phyloP scores from a whole-genome alignment of 768 basidiomycete species.

The Boletus sp. region DNA sequence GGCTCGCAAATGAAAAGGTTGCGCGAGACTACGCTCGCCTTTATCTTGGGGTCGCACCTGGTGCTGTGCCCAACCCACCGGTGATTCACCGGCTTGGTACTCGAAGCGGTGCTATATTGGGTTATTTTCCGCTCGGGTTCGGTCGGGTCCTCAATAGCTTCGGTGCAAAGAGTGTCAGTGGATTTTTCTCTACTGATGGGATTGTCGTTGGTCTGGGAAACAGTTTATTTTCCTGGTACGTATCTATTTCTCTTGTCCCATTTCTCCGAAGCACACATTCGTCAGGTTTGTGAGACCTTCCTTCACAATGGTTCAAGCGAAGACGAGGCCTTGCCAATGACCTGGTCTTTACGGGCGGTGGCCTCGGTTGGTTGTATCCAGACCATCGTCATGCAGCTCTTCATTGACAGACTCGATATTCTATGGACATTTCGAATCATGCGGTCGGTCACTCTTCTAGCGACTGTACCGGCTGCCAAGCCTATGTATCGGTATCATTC shows the following conservation, averaged over 20 bases:
- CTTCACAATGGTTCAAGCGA: slow-evolving; percentile 34
- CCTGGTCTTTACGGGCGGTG: slow-evolving; percentile 32
- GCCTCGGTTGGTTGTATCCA: slow-evolving; percentile 31
- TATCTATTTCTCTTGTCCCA: not conserved
- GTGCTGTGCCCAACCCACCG: slow-evolving; percentile 28
- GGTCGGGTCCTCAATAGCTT: slow-evolving; percentile 29
- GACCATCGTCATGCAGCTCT: slow-evolving; percentile 26
- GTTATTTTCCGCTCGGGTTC: slow-evolving; percentile 27
- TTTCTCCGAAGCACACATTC: not conserved
- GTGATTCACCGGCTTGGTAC: slow-evolving; percentile 31
- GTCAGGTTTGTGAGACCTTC: slow-evolving; percentile 32
- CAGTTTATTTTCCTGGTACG: slow-evolving; percentile 25
- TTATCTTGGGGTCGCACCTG: slow-evolving; percentile 29
- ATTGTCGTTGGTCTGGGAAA: slow-evolving; percentile 29
- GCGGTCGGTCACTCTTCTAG: slow-evolving; percentile 25
- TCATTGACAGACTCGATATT: slow-evolving; percentile 27
- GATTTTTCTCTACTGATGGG: slow-evolving; percentile 29
- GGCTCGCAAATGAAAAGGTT: slow-evolving; percentile 25
- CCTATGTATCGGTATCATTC: not conserved
- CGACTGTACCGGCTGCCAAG: slow-evolving; percentile 26
- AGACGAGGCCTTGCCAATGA: slow-evolving; percentile 34
- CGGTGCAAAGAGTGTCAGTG: slow-evolving; percentile 18
- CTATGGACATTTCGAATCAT: slow-evolving; percentile 34
- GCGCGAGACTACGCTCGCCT: slow-evolving; percentile 27
- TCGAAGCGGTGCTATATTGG: slow-evolving; percentile 26